A percentile compares a stretch with the other conserved stretches of the same genome.
These are phyloP conservation scores for Ustilago hordei DNA, from an alignment of 1,284 basidiomycete genomes.

Conservation along the genomic window DNA sequence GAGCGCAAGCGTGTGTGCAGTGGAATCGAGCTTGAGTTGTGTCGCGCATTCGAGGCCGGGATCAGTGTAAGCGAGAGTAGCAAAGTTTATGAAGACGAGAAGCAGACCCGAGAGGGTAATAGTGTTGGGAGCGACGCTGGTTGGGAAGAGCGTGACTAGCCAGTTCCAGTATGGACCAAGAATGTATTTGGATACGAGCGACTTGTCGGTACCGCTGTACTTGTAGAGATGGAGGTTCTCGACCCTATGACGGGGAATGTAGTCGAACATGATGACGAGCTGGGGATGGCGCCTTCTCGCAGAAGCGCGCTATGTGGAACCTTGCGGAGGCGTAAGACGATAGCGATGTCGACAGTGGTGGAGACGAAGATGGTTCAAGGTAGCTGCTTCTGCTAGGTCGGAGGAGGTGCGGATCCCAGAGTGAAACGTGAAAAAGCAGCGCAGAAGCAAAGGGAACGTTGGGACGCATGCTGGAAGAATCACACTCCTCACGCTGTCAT, in stretches of 20 bases:
- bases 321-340: background rate
- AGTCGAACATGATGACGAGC: slow-evolving; percentile 55
- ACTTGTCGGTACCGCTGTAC: slow-evolving; percentile 74
- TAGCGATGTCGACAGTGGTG: background rate
- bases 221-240: slow-evolving; percentile 74
- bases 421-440: slow-evolving; percentile 13
- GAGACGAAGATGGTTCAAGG: background rate
- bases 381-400: background rate
- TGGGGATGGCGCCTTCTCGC: background rate
- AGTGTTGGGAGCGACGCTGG: slow-evolving; percentile 85
- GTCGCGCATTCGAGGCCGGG: slow-evolving; percentile 54
- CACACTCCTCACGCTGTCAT: background rate
- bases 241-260: slow-evolving; percentile 71
- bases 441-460: slow-evolving; percentile 9
- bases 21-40: slow-evolving; percentile 60
- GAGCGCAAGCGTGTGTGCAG: slow-evolving; percentile 31
- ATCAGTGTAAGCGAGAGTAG: slow-evolving; percentile 75
- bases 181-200: slow-evolving; percentile 78
- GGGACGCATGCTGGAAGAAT: slow-evolving; percentile 11
- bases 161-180: slow-evolving; percentile 93
- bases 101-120: slow-evolving; percentile 77
- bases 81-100: slow-evolving; percentile 86
- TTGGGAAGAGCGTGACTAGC: slow-evolving; percentile 91
- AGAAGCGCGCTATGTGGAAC: slow-evolving; percentile 2
- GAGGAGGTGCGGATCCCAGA: slow-evolving; percentile 5